Evolutionary conservation across 2,329 filamentous ascomycete genomes (phyloP).

Genomic region (Ophiostoma australiae): DNA sequence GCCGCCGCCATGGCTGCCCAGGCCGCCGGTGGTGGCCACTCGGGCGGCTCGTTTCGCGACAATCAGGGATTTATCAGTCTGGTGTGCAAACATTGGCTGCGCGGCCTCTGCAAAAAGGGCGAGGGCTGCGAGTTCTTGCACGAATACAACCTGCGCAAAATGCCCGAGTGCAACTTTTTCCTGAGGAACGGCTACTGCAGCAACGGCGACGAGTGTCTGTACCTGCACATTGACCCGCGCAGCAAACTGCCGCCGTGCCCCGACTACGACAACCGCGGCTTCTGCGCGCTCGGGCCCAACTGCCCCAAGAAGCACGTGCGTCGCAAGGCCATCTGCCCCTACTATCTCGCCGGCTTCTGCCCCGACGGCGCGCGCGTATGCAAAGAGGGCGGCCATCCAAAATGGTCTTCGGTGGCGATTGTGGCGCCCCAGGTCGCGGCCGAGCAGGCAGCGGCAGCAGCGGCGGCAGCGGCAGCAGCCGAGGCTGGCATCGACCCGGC

Average conservation of each 20-base stretch:
- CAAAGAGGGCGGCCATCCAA: constrained; percentile 74
- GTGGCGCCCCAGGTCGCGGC: constrained; percentile 38
- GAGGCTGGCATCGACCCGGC: constrained; percentile 31
- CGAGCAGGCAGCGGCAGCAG: constrained; percentile 20
- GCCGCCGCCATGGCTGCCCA: constrained; percentile 33
- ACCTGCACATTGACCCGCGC: constrained; percentile 82
- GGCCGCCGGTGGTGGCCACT: neutral
- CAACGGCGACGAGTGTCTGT: constrained; percentile 94
- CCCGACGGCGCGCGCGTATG: constrained; percentile 68
- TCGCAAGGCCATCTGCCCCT: constrained; percentile 66
- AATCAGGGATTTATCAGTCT: constrained; percentile 64
- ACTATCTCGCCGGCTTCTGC: constrained; percentile 91
- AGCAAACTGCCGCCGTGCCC: constrained; percentile 75
- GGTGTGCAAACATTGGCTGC: constrained; percentile 98
- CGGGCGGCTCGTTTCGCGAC: constrained; percentile 33
- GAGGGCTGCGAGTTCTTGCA: constrained; percentile 96
- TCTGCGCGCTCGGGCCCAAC: constrained; percentile 82
- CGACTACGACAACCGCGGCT: constrained; percentile 90
- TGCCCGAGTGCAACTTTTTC: constrained; percentile 98
- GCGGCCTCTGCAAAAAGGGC: constrained; percentile 95
- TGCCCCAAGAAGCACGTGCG: constrained; percentile 89
- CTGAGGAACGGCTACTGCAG: constrained; percentile 89
- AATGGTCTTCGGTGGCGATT: constrained; percentile 57
- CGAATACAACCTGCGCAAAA: constrained; percentile 96
- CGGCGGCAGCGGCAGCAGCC: constrained; percentile 31